Conservation (phyloP, 495 filamentous ascomycete genomes). For the Lasiosphaeris hirsuta region DNA sequence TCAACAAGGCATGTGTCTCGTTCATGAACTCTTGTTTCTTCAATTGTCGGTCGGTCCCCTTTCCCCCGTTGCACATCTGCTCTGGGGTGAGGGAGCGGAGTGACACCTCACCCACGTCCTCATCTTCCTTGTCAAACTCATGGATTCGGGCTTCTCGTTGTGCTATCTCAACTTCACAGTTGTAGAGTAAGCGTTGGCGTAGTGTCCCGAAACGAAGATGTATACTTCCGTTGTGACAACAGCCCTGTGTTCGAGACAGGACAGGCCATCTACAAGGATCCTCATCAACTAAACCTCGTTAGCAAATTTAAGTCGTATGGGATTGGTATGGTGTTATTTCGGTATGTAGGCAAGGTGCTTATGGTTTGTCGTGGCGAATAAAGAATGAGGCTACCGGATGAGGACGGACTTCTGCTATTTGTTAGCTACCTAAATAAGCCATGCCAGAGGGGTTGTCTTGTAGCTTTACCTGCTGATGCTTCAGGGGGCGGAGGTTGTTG, state of each 20-base stretch:
- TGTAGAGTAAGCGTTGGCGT: not conserved
- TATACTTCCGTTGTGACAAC: not conserved
- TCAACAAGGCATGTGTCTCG: not conserved
- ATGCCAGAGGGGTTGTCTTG: too few relatives aligned
- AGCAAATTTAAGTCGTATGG: not conserved
- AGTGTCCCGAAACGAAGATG: constrained; percentile 7
- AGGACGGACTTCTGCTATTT: too few relatives aligned
- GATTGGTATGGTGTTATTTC: not conserved
- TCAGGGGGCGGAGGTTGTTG: too few relatives aligned
- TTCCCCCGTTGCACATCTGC: not conserved
- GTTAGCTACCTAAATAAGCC: too few relatives aligned
- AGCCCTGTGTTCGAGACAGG: not conserved
- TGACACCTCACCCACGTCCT: not conserved
- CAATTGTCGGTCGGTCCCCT: not conserved
- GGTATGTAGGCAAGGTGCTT: not conserved
- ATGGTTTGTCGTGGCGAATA: too few relatives aligned
- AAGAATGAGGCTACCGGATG: too few relatives aligned
- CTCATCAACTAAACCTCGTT: not conserved
- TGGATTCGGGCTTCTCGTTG: not conserved
- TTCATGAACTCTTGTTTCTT: constrained; percentile 2
- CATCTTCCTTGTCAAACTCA: constrained; percentile 7
- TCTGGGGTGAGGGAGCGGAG: constrained; percentile 1
- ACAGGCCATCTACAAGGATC: not conserved
- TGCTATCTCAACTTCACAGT: not conserved
- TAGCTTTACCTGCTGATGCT: too few relatives aligned